Evolutionary conservation across 495 filamentous ascomycete genomes (phyloP), one percentile per base, ranked within the genome.

Genomic region (Astrocystis sublimbata): DNA sequence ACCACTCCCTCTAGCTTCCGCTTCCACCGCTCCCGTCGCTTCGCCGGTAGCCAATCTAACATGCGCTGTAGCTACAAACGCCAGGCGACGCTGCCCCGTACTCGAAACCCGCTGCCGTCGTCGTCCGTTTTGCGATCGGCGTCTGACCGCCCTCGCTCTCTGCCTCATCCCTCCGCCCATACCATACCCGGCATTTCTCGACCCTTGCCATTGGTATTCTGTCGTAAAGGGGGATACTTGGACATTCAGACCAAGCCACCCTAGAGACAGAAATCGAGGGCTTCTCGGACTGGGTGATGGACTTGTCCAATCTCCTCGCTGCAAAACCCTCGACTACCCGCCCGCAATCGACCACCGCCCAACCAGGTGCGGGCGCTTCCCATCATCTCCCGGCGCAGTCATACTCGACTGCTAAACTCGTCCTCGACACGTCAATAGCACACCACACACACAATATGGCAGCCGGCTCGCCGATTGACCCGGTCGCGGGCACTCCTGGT

Each of bases 391-490:
- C 63, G 35, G 61, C 40, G 30, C 52, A 62, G 33, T 54, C 46
- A 21, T 64, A 62, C 57, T 42, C 17, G n/a, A 36, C 55, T 63
- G 42, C 64, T 41, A 49, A 42, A 55, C 41, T 66, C 53, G 40
- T 53, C 24, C 65, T 68, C 21, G 58, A 61, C 47, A 66, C 65
- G 46, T 66, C 65, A 55, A 65, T 64, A 63, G 65, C 65, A 55
- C 59, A 55, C 52, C 58, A 49, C 51, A 72, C 66, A 71, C 77
- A 73, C 70, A 75, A 63, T 64, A 76, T 77, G 74, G 83, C 80
- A 40, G 78, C 80, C 45, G 79, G 78, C 60, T 80, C 73, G 59
- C 80, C 83, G 38, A 70, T 70, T 67, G 70, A 72, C 55, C 40
- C 60, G 61, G 70, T 56, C 63, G 65, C 58, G 28, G 60, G 58